Conservation (phyloP, 202 grass and related monocot genomes). For the Schoenoplectus tabernaemontani region DNA sequence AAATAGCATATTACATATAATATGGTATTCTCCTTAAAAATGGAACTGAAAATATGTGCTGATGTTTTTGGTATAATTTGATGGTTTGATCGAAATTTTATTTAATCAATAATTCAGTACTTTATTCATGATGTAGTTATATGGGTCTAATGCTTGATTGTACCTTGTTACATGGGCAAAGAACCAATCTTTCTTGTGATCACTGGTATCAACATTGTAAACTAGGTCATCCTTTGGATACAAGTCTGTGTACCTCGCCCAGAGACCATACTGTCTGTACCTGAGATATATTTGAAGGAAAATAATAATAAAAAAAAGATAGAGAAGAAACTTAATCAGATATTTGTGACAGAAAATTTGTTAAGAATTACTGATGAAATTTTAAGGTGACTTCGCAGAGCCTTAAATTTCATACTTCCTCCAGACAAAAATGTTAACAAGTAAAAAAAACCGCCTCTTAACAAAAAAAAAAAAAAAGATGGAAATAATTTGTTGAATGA, state of each 20-base stretch:
- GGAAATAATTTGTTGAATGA: too few relatives aligned
- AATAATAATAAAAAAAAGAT: background rate
- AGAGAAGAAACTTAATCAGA: background rate
- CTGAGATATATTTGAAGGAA: slow-evolving; percentile 25
- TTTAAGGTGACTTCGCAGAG: background rate
- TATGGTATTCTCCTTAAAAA: too few relatives aligned
- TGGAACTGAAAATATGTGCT: too few relatives aligned
- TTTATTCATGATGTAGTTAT: background rate
- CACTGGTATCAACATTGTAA: slow-evolving; percentile 32
- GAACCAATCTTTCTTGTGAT: slow-evolving; percentile 55
- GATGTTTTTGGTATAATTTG: too few relatives aligned
- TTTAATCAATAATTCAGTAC: too few relatives aligned
- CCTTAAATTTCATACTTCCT: background rate
- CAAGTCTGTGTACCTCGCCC: slow-evolving; percentile 49
- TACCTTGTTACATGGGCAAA: slow-evolving; percentile 58
- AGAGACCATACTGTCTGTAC: slow-evolving; percentile 61
- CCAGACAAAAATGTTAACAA: too few relatives aligned
- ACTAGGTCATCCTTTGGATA: slow-evolving; percentile 42
- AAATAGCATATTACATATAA: too few relatives aligned
- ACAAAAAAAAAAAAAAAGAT: too few relatives aligned
- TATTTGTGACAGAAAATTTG: too few relatives aligned
- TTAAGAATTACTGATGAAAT: too few relatives aligned
- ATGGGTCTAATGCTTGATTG: background rate
- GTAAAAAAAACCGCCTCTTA: too few relatives aligned
- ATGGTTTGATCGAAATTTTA: too few relatives aligned